A percentile compares a stretch with the other conserved stretches of the same genome.
These are phyloP conservation scores for Pestalotiopsis sp. DNA, from an alignment of 2,329 filamentous ascomycete species.

Conservation along the genomic window DNA sequence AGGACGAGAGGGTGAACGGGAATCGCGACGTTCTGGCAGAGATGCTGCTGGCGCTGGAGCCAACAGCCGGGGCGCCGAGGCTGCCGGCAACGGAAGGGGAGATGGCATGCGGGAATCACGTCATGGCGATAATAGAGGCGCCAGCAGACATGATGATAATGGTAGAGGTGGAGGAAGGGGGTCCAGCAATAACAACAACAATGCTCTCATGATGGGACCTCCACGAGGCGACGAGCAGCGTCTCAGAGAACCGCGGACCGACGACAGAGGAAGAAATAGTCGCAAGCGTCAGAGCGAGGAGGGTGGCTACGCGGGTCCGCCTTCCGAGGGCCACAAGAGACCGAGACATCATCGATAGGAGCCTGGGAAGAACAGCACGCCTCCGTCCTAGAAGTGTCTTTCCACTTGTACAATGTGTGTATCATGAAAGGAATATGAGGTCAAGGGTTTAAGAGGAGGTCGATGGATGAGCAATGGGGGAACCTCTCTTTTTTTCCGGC, in stretches of 20 bases:
- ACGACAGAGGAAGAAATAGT: slow-evolving; percentile 36
- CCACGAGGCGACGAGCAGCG: slow-evolving; percentile 35
- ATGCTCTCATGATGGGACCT: slow-evolving; percentile 33
- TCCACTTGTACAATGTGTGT: not conserved
- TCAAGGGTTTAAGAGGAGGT: not conserved
- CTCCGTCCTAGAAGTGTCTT: not conserved
- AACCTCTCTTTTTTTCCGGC: not conserved
- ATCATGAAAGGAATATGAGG: not conserved
- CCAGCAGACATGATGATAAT: slow-evolving; percentile 27
- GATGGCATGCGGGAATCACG: slow-evolving; percentile 29
- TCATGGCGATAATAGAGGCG: slow-evolving; percentile 12
- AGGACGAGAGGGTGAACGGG: slow-evolving; percentile 29
- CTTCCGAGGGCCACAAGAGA: slow-evolving; percentile 52
- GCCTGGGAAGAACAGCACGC: not conserved
- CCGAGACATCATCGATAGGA: slow-evolving; percentile 40
- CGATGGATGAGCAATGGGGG: not conserved
- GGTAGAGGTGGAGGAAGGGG: slow-evolving; percentile 19
- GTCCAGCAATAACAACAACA: slow-evolving; percentile 31
- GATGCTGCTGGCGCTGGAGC: not conserved
- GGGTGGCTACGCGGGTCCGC: slow-evolving; percentile 28
- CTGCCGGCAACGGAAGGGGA: slow-evolving; percentile 12
- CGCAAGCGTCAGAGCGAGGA: slow-evolving; percentile 52
- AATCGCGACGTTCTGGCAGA: slow-evolving; percentile 26
- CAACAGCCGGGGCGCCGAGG: not conserved
- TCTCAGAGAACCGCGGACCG: slow-evolving; percentile 30